Evolutionary conservation across 257 asterid genomes (phyloP).

Genomic region (Fraxinus anomala): DNA sequence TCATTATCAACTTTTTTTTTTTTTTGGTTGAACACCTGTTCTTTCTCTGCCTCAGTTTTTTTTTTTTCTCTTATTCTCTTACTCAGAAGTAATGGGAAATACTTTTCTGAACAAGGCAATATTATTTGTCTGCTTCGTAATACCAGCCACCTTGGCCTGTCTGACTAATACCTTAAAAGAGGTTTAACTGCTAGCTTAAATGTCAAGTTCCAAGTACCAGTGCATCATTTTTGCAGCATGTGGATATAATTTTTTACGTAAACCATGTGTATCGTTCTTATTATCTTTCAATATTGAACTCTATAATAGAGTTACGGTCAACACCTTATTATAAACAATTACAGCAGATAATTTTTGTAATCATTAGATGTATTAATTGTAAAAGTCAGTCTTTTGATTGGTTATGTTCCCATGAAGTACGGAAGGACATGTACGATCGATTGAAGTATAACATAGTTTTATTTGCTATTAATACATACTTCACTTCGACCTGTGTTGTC

Average conservation of each 20-base stretch:
- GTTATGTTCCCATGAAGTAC: not conserved
- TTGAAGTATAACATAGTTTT: not conserved
- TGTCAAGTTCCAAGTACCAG: not conserved
- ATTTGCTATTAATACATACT: not conserved
- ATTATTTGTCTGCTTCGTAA: constrained; percentile 19
- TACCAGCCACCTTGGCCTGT: constrained; percentile 11
- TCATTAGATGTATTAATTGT: not conserved
- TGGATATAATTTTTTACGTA: constrained; percentile 1
- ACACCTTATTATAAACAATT: not conserved
- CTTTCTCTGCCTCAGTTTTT: constrained; percentile 2
- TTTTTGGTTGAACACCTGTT: not conserved
- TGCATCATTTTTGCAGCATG: constrained; percentile 5
- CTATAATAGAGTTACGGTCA: not conserved
- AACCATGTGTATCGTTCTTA: constrained; percentile 10
- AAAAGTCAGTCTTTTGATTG: not conserved
- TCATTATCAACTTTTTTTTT: constrained; percentile 3
- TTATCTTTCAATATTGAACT: constrained; percentile 1
- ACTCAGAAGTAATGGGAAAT: constrained; percentile 6
- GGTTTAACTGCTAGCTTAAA: not conserved
- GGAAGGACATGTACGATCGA: not conserved
- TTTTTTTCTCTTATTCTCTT: not conserved
- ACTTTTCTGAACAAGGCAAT: constrained; percentile 4
- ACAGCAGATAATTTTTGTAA: not conserved
- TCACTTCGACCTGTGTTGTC: not conserved
- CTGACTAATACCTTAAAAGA: constrained; percentile 23